These are phyloP conservation scores for Pholiota conissans DNA, from an alignment of 768 basidiomycete species.

Conservation along the genomic window DNA sequence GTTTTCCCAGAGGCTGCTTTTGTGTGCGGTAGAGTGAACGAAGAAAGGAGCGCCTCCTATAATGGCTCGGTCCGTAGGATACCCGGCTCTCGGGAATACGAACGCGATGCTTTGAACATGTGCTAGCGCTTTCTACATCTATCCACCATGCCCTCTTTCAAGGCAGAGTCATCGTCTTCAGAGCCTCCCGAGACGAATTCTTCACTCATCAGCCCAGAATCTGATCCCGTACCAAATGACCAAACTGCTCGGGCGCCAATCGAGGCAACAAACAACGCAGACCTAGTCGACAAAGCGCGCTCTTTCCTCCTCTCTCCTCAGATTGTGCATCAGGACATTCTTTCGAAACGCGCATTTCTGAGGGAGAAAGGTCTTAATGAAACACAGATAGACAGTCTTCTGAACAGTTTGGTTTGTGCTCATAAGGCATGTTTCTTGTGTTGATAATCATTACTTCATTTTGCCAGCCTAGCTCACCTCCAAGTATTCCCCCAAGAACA, in stretches of 20 bases:
- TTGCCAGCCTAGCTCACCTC: slow-evolving; percentile 36
- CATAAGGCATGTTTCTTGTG: neutral
- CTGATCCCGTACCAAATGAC: neutral
- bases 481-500: slow-evolving; percentile 65
- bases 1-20: neutral
- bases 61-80: neutral
- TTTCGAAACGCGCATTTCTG: slow-evolving; percentile 64
- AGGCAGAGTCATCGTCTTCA: neutral
- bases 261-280: slow-evolving; percentile 17
- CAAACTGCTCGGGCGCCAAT: slow-evolving; percentile 1
- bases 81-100: neutral
- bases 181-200: neutral
- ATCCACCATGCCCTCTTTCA: slow-evolving; percentile 3
- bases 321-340: slow-evolving; percentile 53
- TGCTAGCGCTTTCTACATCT: neutral
- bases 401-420: slow-evolving; percentile 54
- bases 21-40: neutral
- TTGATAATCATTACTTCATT: neutral
- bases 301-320: slow-evolving; percentile 68
- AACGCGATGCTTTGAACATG: neutral
- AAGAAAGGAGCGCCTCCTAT: neutral
- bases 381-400: slow-evolving; percentile 55
- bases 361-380: slow-evolving; percentile 68
- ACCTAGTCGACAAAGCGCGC: slow-evolving; percentile 56
- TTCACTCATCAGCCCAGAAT: neutral